A percentile compares a stretch with the other conserved stretches of the same genome.
Evolutionary conservation across 202 grass and related monocot genomes (phyloP).

Genomic region (Setaria viridis): DNA sequence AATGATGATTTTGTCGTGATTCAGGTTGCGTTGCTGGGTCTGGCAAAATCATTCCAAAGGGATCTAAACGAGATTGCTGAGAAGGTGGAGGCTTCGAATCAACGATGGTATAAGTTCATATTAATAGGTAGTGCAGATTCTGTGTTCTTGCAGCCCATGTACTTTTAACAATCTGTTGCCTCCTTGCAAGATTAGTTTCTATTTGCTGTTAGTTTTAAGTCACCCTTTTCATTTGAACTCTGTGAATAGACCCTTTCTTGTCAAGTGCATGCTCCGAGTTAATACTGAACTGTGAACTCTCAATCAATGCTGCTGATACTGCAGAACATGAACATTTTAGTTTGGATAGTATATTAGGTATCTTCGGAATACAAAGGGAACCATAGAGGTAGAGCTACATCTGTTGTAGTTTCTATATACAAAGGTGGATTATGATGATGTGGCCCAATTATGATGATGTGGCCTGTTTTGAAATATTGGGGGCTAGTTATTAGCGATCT

Average conservation of each 20-base stretch:
- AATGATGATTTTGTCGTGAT: neutral
- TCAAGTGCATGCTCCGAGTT: neutral
- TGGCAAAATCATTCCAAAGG: conserved; percentile 33
- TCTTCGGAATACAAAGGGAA: neutral
- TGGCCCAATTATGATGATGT: too few species aligned
- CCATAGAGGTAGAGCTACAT: neutral
- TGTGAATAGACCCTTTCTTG: too few species aligned
- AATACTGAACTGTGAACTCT: neutral
- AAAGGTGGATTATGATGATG: neutral
- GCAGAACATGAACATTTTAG: neutral
- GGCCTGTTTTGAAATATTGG: too few species aligned
- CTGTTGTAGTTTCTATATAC: neutral
- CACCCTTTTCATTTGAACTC: too few species aligned
- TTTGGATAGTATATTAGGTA: neutral
- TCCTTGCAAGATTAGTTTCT: neutral
- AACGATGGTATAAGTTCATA: conserved; percentile 40
- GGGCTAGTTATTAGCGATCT: too few species aligned
- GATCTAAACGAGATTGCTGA: conserved; percentile 46
- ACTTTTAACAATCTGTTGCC: neutral
- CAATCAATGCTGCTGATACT: neutral
- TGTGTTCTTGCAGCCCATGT: neutral
- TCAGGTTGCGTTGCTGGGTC: conserved; percentile 43
- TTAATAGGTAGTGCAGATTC: conserved; percentile 34
- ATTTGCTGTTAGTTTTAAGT: neutral
- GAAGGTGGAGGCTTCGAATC: conserved; percentile 33